Conservation (phyloP, 2,329 filamentous ascomycete species). For the Nothomitra cinnamomea region DNA sequence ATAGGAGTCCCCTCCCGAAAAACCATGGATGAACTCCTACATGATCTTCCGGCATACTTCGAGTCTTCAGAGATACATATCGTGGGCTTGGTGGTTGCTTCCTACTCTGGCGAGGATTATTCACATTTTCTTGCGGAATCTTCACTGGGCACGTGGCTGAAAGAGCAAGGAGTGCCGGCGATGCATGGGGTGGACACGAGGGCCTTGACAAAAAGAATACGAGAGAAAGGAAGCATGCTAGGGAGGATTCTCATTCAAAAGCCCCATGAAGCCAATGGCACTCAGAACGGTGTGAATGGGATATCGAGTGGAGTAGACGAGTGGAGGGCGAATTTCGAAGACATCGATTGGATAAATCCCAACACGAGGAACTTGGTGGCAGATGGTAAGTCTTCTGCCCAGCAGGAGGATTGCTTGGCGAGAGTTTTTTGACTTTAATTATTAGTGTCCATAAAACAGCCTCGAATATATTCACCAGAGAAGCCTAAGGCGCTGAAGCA, state of each 20-base stretch:
- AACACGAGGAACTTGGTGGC: slow-evolving; percentile 86
- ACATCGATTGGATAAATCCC: slow-evolving; percentile 77
- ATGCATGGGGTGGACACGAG: slow-evolving; percentile 93
- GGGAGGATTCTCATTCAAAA: slow-evolving; percentile 72
- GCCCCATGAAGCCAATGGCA: slow-evolving; percentile 26
- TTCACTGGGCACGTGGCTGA: slow-evolving; percentile 85
- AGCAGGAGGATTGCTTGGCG: slow-evolving; percentile 11
- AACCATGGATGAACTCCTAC: slow-evolving; percentile 65
- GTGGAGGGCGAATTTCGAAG: slow-evolving; percentile 50
- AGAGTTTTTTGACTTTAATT: background rate
- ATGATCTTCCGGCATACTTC: slow-evolving; percentile 79
- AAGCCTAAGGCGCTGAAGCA: slow-evolving; percentile 59
- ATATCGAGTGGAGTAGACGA: slow-evolving; percentile 17
- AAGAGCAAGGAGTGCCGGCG: slow-evolving; percentile 85
- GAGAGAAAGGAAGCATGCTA: slow-evolving; percentile 90
- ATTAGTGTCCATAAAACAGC: slow-evolving; percentile 72
- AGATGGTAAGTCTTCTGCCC: slow-evolving; percentile 52
- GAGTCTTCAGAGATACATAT: slow-evolving; percentile 89
- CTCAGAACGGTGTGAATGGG: slow-evolving; percentile 13
- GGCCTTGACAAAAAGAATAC: slow-evolving; percentile 83
- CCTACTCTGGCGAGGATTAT: slow-evolving; percentile 87
- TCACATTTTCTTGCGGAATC: slow-evolving; percentile 86
- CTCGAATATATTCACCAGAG: slow-evolving; percentile 70
- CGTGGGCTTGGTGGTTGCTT: slow-evolving; percentile 75
- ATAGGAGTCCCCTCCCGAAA: slow-evolving; percentile 62